Conservation (phyloP, 768 basidiomycete genomes). For the Tricholoma sp. region DNA sequence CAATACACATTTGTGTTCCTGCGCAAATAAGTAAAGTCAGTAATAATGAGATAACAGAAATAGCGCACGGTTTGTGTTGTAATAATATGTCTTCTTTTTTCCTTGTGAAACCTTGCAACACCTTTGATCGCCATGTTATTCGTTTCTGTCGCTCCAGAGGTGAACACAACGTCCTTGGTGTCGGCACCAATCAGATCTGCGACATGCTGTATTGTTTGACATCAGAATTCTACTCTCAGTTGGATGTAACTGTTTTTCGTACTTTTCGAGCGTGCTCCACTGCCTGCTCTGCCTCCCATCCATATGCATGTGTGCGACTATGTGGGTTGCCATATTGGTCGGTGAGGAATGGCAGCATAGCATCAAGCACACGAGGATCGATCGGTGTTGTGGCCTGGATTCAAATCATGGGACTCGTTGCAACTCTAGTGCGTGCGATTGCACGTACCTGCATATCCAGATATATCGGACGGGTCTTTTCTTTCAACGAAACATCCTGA, state of each 20-base stretch:
- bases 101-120: constrained; percentile 90
- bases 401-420: constrained; percentile 3
- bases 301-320: constrained; percentile 97
- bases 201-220: constrained; percentile 51
- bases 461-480: constrained; percentile 85
- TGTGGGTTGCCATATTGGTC: constrained; percentile 98
- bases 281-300: constrained; percentile 97
- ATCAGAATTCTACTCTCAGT: not conserved
- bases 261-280: constrained; percentile 91
- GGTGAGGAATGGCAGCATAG: constrained; percentile 93
- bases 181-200: constrained; percentile 93
- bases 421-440: not conserved
- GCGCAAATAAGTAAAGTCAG: constrained; percentile 2
- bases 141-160: constrained; percentile 95
- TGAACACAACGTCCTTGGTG: constrained; percentile 94
- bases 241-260: not conserved
- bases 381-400: constrained; percentile 91
- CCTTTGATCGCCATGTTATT: constrained; percentile 99
- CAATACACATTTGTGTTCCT: constrained; percentile 99
- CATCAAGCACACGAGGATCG: constrained; percentile 94
- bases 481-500: constrained; percentile 50
- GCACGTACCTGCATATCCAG: constrained; percentile 88
- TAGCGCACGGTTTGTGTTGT: constrained; percentile 81
- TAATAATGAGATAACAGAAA: not conserved
- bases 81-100: constrained; percentile 90